Base-by-base conservation (phyloP, 1,284 basidiomycete species). In the Moniliella sp. region DNA sequence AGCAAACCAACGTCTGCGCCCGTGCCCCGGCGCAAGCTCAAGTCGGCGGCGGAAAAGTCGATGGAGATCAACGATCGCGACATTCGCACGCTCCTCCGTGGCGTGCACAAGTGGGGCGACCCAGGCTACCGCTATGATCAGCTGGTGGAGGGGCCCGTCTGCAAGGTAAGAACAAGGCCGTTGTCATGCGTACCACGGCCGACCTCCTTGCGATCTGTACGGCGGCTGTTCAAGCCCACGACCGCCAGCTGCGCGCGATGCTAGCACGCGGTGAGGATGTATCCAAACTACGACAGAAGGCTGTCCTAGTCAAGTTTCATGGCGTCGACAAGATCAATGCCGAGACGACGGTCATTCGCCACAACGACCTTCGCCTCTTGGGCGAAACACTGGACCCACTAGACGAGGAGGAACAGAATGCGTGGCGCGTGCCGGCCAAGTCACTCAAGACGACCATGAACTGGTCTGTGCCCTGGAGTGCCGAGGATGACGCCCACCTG, bases 21-120 rank as follows among this genome's bases (percentile, higher is more conserved):
- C n/a, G n/a, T n/a, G n/a, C n/a, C n/a, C n/a, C n/a, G n/a, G n/a
- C n/a, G n/a, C n/a, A n/a, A n/a, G n/a, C n/a, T n/a, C 46, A 67
- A 67, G 43, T 78, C 78, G 10, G 77, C 79, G 3, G 77, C 74
- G 30, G 83, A 93, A 64, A 81, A 82, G 53, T 78, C 86, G 3
- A 77, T 93, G 69, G 84, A 93, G 61, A 68, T 99, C 42, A 94
- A 86, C 62, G 86, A 94, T 61, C 75, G 88, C 29, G 91, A 99
- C 59, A 73, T 94, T 19, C 83, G 91, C 43, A 83, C 88, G 27
- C 70, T 99, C 26, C 82, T 94, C 42, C 74, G 88, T 43, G 88
- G 83, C 56, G 69, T 99, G 47, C 84, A 93, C 57, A 77, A 84
- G 36, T 97, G 88, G 84, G 91, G 91, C 17, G 88, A 97, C 61